phyloP scores from a whole-genome alignment of 2,329 filamentous ascomycete genomes.

The Pestalotiopsis sp. region DNA sequence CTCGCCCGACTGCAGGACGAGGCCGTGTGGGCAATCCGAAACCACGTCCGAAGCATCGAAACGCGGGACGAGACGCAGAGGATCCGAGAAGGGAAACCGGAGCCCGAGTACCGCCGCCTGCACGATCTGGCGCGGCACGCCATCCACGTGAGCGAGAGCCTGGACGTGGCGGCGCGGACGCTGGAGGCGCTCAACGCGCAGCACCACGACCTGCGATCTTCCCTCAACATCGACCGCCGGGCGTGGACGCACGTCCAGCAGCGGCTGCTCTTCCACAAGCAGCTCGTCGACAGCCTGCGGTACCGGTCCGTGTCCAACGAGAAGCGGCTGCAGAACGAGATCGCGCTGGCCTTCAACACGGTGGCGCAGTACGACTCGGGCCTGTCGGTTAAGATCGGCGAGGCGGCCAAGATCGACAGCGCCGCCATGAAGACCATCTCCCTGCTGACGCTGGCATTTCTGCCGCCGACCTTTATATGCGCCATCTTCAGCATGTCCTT shows the following conservation, averaged over 20 bases:
- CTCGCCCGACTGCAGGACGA: slow-evolving; percentile 34
- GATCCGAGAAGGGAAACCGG: slow-evolving; percentile 20
- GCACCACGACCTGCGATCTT: slow-evolving; percentile 22
- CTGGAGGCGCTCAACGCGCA: slow-evolving; percentile 33
- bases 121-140: slow-evolving; percentile 47
- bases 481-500: slow-evolving; percentile 51
- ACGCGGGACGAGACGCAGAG: background rate
- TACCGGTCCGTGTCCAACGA: slow-evolving; percentile 40
- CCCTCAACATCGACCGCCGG: background rate
- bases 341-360: slow-evolving; percentile 52
- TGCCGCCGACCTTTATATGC: slow-evolving; percentile 54
- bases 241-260: slow-evolving; percentile 26
- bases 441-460: slow-evolving; percentile 48
- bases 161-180: slow-evolving; percentile 36
- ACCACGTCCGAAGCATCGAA: slow-evolving; percentile 36
- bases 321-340: slow-evolving; percentile 54
- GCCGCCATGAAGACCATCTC: slow-evolving; percentile 54
- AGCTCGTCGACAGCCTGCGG: slow-evolving; percentile 36
- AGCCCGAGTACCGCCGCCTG: slow-evolving; percentile 36
- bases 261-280: slow-evolving; percentile 34
- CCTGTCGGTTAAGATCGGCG: slow-evolving; percentile 40
- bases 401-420: slow-evolving; percentile 46
- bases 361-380: slow-evolving; percentile 44
- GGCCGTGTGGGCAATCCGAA: slow-evolving; percentile 42
- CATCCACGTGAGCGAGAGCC: slow-evolving; percentile 46